Evolutionary conservation across 2,329 filamentous ascomycete genomes (phyloP).

Genomic region (Cladobotryum protrusum): DNA sequence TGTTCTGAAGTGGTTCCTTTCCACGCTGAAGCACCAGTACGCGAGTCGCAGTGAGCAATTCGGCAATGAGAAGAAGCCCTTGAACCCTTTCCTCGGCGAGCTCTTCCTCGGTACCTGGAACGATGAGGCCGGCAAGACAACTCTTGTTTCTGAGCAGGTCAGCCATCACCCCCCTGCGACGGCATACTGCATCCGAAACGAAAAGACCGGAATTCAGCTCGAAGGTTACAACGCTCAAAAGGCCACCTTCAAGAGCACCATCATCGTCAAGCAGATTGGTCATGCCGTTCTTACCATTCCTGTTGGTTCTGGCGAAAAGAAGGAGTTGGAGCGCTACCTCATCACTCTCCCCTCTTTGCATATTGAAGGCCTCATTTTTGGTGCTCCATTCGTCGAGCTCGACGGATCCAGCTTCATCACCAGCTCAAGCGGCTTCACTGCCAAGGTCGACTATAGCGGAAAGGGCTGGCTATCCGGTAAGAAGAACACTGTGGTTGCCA

Average conservation of each 20-base stretch:
- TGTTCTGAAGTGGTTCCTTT: constrained; percentile 95
- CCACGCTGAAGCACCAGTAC: constrained; percentile 83
- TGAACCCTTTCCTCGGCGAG: constrained; percentile 95
- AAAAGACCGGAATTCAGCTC: constrained; percentile 70
- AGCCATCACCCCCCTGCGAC: constrained; percentile 92
- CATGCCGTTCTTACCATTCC: constrained; percentile 78
- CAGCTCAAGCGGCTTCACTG: constrained; percentile 78
- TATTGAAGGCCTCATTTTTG: constrained; percentile 86
- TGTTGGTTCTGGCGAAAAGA: constrained; percentile 23
- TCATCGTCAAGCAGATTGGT: constrained; percentile 90
- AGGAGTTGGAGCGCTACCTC: constrained; percentile 63
- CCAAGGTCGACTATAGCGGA: constrained; percentile 87
- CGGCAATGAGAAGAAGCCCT: constrained; percentile 93
- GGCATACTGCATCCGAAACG: constrained; percentile 87
- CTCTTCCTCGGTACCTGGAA: constrained; percentile 90
- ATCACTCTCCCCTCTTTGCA: constrained; percentile 89
- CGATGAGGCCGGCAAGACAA: constrained; percentile 73
- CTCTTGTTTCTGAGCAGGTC: constrained; percentile 90
- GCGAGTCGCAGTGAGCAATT: constrained; percentile 67
- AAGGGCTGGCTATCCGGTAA: constrained; percentile 94
- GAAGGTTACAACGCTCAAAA: constrained; percentile 95
- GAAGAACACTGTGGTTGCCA: constrained; percentile 83
- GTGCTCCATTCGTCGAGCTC: constrained; percentile 83
- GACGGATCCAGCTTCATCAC: constrained; percentile 80
- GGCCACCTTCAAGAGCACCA: constrained; percentile 87